These are phyloP conservation scores for Hippophae gyantsensis DNA, from an alignment of 306 rosid species.

Conservation along the genomic window DNA sequence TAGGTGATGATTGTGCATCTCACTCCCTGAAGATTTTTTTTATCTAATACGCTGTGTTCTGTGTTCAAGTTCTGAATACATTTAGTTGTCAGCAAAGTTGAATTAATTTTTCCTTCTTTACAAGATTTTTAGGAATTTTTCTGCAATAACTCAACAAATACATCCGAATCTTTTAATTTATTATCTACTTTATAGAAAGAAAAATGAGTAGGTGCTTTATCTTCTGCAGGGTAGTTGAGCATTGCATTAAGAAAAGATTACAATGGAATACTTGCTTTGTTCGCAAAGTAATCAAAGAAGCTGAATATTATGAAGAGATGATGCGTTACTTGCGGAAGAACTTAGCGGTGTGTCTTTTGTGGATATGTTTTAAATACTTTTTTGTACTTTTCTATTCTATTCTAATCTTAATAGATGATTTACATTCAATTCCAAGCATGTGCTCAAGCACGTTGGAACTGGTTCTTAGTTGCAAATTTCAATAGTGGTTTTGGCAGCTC, in stretches of 20 bases:
- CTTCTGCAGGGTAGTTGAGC: conserved; percentile 57
- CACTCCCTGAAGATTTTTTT: too few relatives aligned
- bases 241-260: conserved; percentile 84
- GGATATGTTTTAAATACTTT: conserved; percentile 18
- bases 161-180: too few relatives aligned
- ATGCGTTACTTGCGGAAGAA: conserved; percentile 77
- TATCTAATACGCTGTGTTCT: too few relatives aligned
- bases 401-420: conserved; percentile 12
- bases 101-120: too few relatives aligned
- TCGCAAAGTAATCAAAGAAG: conserved; percentile 65
- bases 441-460: neutral
- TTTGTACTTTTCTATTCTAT: conserved; percentile 7
- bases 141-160: too few relatives aligned
- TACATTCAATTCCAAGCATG: neutral
- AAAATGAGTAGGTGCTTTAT: too few relatives aligned
- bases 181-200: too few relatives aligned
- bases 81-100: too few relatives aligned
- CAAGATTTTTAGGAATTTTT: too few relatives aligned
- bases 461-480: neutral
- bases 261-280: conserved; percentile 74
- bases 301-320: conserved; percentile 83
- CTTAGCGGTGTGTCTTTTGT: conserved; percentile 56
- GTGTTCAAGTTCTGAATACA: too few relatives aligned
- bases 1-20: too few relatives aligned
- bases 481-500: neutral